These are phyloP conservation scores for Tetrapisispora iriomotensis DNA, from an alignment of 805 yeast species.

Conservation along the genomic window DNA sequence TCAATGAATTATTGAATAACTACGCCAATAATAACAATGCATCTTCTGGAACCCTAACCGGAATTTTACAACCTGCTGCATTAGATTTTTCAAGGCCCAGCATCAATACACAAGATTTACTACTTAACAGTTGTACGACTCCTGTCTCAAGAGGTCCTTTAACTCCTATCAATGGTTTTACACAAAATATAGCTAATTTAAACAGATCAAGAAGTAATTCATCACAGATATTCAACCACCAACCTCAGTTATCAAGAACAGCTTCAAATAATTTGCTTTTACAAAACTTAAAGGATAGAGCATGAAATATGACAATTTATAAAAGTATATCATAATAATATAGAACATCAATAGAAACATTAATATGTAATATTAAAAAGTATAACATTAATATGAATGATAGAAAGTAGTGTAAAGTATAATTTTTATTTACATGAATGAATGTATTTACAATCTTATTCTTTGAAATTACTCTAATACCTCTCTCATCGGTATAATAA, in stretches of 20 bases:
- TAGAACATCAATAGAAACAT: too few species aligned
- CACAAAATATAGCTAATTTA: conserved; percentile 5
- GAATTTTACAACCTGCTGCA: conserved; percentile 6
- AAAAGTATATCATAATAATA: too few species aligned
- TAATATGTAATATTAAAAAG: too few species aligned
- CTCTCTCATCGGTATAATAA: conserved; percentile 19
- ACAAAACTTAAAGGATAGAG: too few species aligned
- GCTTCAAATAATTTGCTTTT: conserved; percentile 9
- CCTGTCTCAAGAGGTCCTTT: conserved; percentile 1
- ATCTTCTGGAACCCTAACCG: background rate
- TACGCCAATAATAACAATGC: background rate
- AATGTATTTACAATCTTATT: background rate
- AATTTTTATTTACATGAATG: background rate
- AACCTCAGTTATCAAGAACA: conserved; percentile 12
- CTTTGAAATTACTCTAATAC: conserved; percentile 10
- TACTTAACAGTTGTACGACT: background rate
- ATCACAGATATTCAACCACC: conserved; percentile 10
- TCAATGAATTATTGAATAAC: conserved; percentile 3
- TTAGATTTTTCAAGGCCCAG: conserved; percentile 6
- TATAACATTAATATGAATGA: too few species aligned
- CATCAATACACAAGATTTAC: conserved; percentile 6
- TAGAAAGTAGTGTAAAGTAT: too few species aligned
- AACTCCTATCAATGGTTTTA: conserved; percentile 1
- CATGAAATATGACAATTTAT: too few species aligned
- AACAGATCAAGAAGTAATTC: conserved; percentile 21